These are phyloP conservation scores for Cladorrhinum sp. DNA, from an alignment of 2,329 filamentous ascomycete genomes.

Conservation along the genomic window DNA sequence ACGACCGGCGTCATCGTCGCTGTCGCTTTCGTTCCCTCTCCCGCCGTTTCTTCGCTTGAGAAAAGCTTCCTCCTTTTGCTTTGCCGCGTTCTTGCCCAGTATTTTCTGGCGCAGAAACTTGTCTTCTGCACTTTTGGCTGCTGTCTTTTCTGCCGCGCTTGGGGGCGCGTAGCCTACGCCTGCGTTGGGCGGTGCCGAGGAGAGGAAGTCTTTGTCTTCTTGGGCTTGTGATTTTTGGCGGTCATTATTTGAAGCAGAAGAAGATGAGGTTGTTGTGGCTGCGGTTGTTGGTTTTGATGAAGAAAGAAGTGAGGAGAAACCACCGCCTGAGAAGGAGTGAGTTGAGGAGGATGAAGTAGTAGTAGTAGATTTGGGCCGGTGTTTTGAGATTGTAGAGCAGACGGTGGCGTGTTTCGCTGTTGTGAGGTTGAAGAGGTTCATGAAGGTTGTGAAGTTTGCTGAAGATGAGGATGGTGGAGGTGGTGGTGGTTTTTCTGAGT, in stretches of 20 bases:
- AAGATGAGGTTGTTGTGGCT: background rate
- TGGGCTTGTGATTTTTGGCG: too few relatives aligned
- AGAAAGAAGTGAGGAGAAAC: constrained; percentile 14
- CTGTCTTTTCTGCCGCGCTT: constrained; percentile 32
- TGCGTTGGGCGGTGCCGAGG: constrained; percentile 20
- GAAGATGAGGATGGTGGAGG: background rate
- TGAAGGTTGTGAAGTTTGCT: constrained; percentile 36
- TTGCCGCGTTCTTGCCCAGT: constrained; percentile 28
- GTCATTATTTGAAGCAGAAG: background rate
- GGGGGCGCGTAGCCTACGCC: constrained; percentile 27
- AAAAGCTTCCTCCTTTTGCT: constrained; percentile 23
- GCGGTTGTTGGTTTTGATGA: background rate
- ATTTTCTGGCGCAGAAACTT: constrained; percentile 22
- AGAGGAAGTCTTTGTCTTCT: background rate
- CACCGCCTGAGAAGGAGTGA: background rate
- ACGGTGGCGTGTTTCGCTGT: constrained; percentile 36
- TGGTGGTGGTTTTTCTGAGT: background rate
- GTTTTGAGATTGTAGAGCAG: constrained; percentile 30
- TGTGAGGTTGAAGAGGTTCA: constrained; percentile 43
- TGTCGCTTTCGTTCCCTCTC: constrained; percentile 27
- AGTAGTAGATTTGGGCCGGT: constrained; percentile 15
- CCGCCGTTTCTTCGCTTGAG: constrained; percentile 13
- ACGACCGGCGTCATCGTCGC: constrained; percentile 34
- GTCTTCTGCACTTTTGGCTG: constrained; percentile 22
- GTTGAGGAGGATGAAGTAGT: constrained; percentile 13